These are phyloP conservation scores for Prinsepia uniflora DNA, from an alignment of 306 rosid species.

Conservation along the genomic window DNA sequence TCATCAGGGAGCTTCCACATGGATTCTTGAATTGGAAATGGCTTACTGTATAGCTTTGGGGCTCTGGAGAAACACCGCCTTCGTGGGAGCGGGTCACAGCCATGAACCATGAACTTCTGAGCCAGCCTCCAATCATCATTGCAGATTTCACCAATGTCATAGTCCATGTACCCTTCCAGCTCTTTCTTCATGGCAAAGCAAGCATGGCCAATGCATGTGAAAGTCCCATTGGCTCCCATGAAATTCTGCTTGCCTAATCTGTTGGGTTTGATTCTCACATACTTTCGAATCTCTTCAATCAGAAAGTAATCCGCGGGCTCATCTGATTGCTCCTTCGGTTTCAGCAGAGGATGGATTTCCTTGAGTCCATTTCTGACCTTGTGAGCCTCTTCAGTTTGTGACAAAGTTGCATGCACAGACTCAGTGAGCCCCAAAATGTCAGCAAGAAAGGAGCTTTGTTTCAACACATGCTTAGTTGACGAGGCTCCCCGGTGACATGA, in stretches of 20 bases:
- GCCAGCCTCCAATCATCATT: conserved; percentile 79
- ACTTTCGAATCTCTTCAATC: conserved; percentile 67
- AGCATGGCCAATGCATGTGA: conserved; percentile 73
- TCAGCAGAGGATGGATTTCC: conserved; percentile 39
- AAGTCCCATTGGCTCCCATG: conserved; percentile 80
- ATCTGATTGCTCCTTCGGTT: conserved; percentile 33
- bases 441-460: conserved; percentile 47
- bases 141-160: conserved; percentile 71
- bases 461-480: conserved; percentile 20
- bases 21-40: conserved; percentile 47
- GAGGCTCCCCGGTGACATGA: conserved; percentile 34
- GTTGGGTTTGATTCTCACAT: conserved; percentile 61
- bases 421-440: conserved; percentile 59
- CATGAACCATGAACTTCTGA: conserved; percentile 78
- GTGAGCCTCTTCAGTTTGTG: conserved; percentile 5
- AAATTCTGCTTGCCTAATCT: conserved; percentile 67
- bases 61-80: conserved; percentile 64
- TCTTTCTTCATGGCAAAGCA: conserved; percentile 63
- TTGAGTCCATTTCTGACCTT: background rate
- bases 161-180: conserved; percentile 74
- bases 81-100: conserved; percentile 78
- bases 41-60: conserved; percentile 48
- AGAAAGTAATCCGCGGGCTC: conserved; percentile 57
- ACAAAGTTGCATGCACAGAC: conserved; percentile 32
- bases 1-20: conserved; percentile 69